These are phyloP conservation scores for Barnettozyma siamensis DNA, from an alignment of 805 yeast species.

Conservation along the genomic window DNA sequence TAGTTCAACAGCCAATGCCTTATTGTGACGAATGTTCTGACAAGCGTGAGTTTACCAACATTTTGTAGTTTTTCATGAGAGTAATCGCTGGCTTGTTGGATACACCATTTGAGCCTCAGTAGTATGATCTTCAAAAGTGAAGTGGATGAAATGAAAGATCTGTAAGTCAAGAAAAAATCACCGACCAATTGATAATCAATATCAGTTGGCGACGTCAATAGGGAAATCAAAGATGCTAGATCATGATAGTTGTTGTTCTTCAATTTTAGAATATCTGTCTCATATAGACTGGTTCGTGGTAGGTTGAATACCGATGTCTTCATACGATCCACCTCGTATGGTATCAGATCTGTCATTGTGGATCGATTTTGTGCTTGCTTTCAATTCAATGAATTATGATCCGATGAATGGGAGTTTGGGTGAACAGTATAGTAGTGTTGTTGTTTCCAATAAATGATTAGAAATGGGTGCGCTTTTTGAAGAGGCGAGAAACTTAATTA, in stretches of 20 bases:
- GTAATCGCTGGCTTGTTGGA: slow-evolving; percentile 31
- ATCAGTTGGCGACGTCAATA: slow-evolving; percentile 20
- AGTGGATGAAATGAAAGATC: slow-evolving; percentile 58
- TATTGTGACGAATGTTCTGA: slow-evolving; percentile 79
- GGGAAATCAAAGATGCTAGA: slow-evolving; percentile 12
- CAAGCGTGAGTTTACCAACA: slow-evolving; percentile 59
- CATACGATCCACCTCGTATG: slow-evolving; percentile 3
- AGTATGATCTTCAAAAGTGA: slow-evolving; percentile 56
- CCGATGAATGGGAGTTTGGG: no score
- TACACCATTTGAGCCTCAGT: slow-evolving; percentile 68
- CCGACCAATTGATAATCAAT: slow-evolving; percentile 73
- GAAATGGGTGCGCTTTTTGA: no score
- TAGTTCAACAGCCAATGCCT: slow-evolving; percentile 90
- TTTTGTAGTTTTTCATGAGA: slow-evolving; percentile 28
- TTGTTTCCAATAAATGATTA: no score
- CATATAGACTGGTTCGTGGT: slow-evolving; percentile 3
- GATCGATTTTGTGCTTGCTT: not conserved
- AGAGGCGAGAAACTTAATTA: no score
- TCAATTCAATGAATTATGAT: no score
- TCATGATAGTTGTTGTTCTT: slow-evolving; percentile 6
- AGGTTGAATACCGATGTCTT: slow-evolving; percentile 5
- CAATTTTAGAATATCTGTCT: not conserved
- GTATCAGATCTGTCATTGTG: slow-evolving; percentile 8
- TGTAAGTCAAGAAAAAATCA: slow-evolving; percentile 81
- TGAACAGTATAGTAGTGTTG: no score